Conservation (phyloP, 352 stramenopile genomes). For the Pseudoperonospora humuli region DNA sequence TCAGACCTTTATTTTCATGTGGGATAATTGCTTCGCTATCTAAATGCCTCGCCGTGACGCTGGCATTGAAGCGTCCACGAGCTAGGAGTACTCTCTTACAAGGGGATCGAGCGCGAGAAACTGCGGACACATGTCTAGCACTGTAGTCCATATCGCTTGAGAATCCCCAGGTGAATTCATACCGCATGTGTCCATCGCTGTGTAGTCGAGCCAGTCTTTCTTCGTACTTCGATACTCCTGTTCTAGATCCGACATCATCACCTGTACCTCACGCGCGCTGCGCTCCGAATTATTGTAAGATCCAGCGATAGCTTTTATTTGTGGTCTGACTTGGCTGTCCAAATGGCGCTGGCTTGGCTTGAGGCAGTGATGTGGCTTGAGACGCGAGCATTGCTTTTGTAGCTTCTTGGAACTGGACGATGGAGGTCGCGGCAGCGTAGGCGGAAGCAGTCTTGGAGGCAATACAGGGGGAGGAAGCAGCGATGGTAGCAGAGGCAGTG, state of each 20-base stretch:
- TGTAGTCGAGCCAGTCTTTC: constrained; percentile 3
- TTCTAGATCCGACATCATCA: constrained; percentile 18
- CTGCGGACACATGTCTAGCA: constrained; percentile 18
- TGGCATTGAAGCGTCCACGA: neutral
- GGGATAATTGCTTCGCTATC: neutral
- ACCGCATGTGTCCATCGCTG: neutral
- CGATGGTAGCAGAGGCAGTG: constrained; percentile 10
- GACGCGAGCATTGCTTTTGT: constrained; percentile 9
- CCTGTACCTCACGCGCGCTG: constrained; percentile 10
- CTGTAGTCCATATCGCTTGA: constrained; percentile 11
- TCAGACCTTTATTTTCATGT: neutral
- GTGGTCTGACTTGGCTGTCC: constrained; percentile 6
- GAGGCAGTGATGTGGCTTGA: constrained; percentile 13
- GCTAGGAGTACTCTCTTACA: constrained; percentile 6
- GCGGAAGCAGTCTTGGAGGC: constrained; percentile 7
- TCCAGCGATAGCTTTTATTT: constrained; percentile 1
- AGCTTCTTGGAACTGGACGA: constrained; percentile 8
- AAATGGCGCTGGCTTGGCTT: constrained; percentile 12
- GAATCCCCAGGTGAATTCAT: constrained; percentile 4
- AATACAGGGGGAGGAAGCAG: constrained; percentile 3
- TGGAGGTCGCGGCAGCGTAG: constrained; percentile 9
- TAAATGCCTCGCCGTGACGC: neutral
- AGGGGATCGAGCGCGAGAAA: constrained; percentile 14
- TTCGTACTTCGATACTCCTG: constrained; percentile 10
- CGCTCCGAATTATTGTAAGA: neutral